Conservation (phyloP, 768 basidiomycete genomes). For the Suillus spraguei region DNA sequence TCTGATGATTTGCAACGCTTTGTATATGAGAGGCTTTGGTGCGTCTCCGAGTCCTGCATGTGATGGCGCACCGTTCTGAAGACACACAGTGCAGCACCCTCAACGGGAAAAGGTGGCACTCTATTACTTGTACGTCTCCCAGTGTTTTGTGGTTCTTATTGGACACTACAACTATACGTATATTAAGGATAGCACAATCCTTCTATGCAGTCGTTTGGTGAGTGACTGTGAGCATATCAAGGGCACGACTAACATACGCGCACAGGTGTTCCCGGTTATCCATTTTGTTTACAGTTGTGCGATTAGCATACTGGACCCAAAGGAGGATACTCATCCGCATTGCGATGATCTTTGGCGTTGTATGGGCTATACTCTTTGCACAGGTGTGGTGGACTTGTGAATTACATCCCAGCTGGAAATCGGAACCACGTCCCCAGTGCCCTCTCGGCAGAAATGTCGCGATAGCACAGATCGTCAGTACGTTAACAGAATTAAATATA, state of each 20-base stretch:
- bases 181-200: not conserved
- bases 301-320: not conserved
- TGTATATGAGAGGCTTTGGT: not conserved
- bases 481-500: not conserved
- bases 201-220: not conserved
- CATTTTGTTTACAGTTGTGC: not conserved
- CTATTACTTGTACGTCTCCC: not conserved
- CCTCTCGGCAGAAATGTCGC: not conserved
- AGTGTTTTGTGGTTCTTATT: not conserved
- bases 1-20: not conserved
- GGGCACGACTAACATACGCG: not conserved
- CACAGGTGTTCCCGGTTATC: constrained; percentile 4
- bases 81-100: not conserved
- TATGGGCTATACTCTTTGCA: not conserved
- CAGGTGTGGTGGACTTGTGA: constrained; percentile 6
- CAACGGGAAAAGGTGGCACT: not conserved
- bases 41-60: not conserved
- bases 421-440: not conserved
- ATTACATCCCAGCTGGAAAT: not conserved
- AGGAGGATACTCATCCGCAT: not conserved
- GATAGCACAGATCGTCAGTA: constrained; percentile 1
- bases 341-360: not conserved
- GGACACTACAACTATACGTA: not conserved
- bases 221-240: not conserved
- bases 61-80: not conserved